These are phyloP conservation scores for Aspergillus novoparasiticus DNA, from an alignment of 2,329 filamentous ascomycete genomes.

Conservation along the genomic window DNA sequence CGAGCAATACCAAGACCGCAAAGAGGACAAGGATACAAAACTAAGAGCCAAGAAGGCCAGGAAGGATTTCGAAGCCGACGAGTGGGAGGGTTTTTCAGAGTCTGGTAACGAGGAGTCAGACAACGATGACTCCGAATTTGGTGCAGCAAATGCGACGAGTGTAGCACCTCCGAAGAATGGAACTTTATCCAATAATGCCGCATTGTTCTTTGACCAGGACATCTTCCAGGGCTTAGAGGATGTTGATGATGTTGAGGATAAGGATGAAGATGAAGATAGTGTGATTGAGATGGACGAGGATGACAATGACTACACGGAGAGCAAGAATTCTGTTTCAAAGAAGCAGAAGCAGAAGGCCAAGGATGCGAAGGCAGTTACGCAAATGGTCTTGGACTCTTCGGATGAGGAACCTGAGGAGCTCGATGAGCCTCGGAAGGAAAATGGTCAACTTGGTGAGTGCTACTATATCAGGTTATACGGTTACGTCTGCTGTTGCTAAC, in stretches of 20 bases:
- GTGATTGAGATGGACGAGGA: constrained; percentile 40
- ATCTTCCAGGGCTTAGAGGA: constrained; percentile 84
- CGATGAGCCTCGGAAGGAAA: constrained; percentile 44
- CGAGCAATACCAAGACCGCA: constrained; percentile 77
- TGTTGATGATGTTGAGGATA: constrained; percentile 59
- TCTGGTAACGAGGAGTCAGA: constrained; percentile 63
- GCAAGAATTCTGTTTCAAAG: constrained; percentile 21
- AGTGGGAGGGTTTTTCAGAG: constrained; percentile 87
- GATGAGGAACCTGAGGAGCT: constrained; percentile 39
- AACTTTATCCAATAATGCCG: constrained; percentile 80
- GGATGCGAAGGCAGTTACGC: constrained; percentile 25
- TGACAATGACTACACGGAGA: constrained; percentile 22
- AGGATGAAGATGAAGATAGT: constrained; percentile 58
- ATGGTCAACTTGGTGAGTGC: constrained; percentile 48
- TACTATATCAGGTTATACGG: background rate
- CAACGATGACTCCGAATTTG: constrained; percentile 54
- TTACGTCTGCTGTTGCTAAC: constrained; percentile 22
- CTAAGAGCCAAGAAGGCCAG: constrained; percentile 87
- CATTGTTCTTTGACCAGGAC: constrained; percentile 90
- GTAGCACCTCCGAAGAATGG: constrained; percentile 29
- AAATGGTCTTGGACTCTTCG: constrained; percentile 34
- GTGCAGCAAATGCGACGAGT: constrained; percentile 32
- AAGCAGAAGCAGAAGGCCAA: constrained; percentile 31
- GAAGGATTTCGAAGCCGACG: constrained; percentile 77
- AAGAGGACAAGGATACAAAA: constrained; percentile 80